Conservation (phyloP, 768 basidiomycete species). For the Auriscalpium orientale region DNA sequence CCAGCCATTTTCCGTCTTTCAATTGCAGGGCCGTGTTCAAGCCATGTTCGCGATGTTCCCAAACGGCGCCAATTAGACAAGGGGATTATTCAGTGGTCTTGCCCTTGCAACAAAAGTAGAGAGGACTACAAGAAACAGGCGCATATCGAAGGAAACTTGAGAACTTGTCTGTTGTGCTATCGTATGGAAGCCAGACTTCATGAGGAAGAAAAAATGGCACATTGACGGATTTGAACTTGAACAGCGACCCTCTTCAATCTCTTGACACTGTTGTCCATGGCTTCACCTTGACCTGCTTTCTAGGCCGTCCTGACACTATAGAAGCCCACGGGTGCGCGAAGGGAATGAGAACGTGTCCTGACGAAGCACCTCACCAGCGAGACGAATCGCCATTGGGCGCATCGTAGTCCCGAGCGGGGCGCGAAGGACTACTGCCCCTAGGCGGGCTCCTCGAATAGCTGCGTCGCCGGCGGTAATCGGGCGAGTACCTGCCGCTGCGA, state of each 20-base stretch:
- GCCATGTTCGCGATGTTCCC: too few species aligned
- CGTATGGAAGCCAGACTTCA: slow-evolving; percentile 27
- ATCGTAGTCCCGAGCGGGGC: slow-evolving; percentile 36
- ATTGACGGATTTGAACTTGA: slow-evolving; percentile 39
- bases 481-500: slow-evolving; percentile 62
- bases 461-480: slow-evolving; percentile 66
- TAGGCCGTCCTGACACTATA: slow-evolving; percentile 14
- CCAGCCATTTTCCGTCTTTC: not conserved
- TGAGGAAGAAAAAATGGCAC: slow-evolving; percentile 37
- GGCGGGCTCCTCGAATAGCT: slow-evolving; percentile 80
- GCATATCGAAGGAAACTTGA: slow-evolving; percentile 54
- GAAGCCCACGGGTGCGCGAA: not conserved
- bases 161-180: slow-evolving; percentile 58
- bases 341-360: slow-evolving; percentile 16
- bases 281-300: slow-evolving; percentile 31
- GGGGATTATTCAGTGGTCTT: slow-evolving; percentile 1
- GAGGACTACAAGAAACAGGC: slow-evolving; percentile 49
- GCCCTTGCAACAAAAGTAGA: slow-evolving; percentile 29
- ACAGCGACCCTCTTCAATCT: slow-evolving; percentile 29
- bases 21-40: too few species aligned
- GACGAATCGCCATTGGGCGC: slow-evolving; percentile 36
- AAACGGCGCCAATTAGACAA: not conserved
- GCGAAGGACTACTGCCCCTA: slow-evolving; percentile 51
- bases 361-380: slow-evolving; percentile 51
- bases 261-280: slow-evolving; percentile 31